Conservation (phyloP, 495 filamentous ascomycete species). For the Friedmanniomyces simplex region DNA sequence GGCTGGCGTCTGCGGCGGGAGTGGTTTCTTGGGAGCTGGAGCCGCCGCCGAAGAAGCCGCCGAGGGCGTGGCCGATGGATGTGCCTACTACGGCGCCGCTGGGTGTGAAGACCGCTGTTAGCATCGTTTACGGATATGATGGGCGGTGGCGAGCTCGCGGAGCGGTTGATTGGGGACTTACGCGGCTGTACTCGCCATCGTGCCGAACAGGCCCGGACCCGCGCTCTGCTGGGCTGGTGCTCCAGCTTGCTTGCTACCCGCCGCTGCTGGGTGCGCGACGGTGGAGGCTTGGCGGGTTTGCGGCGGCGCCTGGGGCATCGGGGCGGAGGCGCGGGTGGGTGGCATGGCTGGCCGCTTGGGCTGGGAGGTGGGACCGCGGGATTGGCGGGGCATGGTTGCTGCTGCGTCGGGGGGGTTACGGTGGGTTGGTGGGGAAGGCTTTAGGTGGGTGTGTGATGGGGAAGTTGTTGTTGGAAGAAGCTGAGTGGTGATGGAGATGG, state of each 20-base stretch:
- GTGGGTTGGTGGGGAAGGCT: not conserved
- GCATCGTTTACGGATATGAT: not conserved
- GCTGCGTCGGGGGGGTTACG: not conserved
- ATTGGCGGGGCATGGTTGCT: conserved; percentile 32
- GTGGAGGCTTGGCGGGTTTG: conserved; percentile 31
- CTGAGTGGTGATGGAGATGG: not conserved
- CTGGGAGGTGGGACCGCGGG: conserved; percentile 28
- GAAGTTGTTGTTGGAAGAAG: not conserved
- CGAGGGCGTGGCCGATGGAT: conserved; percentile 87
- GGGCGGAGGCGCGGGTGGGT: conserved; percentile 17
- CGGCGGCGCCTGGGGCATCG: conserved; percentile 23
- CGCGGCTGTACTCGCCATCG: conserved; percentile 40
- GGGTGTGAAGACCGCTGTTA: conserved; percentile 1
- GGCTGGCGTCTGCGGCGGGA: conserved; percentile 36
- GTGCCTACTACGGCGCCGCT: conserved; percentile 95
- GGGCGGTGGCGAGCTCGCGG: not conserved
- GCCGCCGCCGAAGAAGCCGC: conserved; percentile 70
- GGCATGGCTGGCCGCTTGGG: conserved; percentile 20
- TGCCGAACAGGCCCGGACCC: conserved; percentile 35
- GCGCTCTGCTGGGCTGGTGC: conserved; percentile 19
- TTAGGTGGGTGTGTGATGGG: not conserved
- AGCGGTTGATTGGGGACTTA: conserved; percentile 24
- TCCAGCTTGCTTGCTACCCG: conserved; percentile 10
- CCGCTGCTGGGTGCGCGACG: conserved; percentile 27
- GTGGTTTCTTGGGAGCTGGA: conserved; percentile 44